phyloP scores from a whole-genome alignment of 495 filamentous ascomycete species.

The Penicillium riverlandense region DNA sequence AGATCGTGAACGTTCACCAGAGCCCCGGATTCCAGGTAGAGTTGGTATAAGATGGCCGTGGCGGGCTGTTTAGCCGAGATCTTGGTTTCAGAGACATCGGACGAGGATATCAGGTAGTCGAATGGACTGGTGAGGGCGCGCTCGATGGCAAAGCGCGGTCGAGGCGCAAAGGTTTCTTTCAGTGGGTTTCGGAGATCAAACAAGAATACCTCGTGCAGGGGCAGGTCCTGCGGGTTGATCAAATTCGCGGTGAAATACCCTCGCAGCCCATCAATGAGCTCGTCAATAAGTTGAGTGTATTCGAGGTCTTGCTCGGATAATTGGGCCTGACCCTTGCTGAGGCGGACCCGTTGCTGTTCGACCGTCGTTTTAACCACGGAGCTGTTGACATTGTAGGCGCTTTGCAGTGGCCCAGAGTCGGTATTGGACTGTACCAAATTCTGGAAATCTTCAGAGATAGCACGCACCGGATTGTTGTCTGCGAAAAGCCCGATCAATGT shows the following conservation, averaged over 20 bases:
- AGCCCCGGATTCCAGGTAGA: conserved; percentile 84
- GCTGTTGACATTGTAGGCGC: conserved; percentile 65
- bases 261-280: conserved; percentile 48
- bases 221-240: conserved; percentile 53
- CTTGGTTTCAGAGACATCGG: conserved; percentile 20
- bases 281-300: conserved; percentile 69
- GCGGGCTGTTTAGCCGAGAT: conserved; percentile 62
- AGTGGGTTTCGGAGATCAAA: conserved; percentile 76
- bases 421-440: conserved; percentile 30
- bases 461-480: not conserved
- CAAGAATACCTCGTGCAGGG: conserved; percentile 75
- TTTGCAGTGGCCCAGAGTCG: conserved; percentile 50
- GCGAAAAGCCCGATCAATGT: conserved; percentile 12
- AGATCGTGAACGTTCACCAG: conserved; percentile 85
- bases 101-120: conserved; percentile 75
- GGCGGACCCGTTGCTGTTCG: conserved; percentile 76
- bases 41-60: conserved; percentile 77
- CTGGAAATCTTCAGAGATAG: conserved; percentile 13
- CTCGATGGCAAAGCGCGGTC: conserved; percentile 70
- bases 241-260: conserved; percentile 46
- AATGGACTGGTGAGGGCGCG: conserved; percentile 73
- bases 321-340: conserved; percentile 71
- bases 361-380: conserved; percentile 74
- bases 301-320: conserved; percentile 66
- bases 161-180: conserved; percentile 75